Evolutionary conservation across 2,329 filamentous ascomycete species (phyloP), one percentile per base, ranked within the genome.

Genomic region (Fusarium praegraminearum): DNA sequence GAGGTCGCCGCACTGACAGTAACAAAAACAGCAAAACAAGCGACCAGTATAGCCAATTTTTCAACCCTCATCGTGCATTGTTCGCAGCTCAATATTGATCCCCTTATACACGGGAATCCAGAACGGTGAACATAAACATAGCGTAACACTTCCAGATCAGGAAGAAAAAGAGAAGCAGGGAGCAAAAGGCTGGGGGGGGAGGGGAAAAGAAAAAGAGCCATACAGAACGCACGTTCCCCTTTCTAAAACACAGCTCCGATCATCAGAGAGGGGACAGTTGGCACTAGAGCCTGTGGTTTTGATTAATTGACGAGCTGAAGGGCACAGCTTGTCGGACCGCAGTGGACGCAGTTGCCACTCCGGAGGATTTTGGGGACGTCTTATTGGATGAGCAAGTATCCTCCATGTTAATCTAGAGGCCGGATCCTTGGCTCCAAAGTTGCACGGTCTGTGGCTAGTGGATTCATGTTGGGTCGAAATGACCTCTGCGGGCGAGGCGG

Each of bases 1-100:
- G 33, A 51, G n/a, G 49, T 38, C 33, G 11, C 33, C 7, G 24
- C 33, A 10, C 24, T 20, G 24, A 13, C 24, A 50, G 32, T 28
- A 7, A 30, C 28, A 30, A 46, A 22, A 50, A 40, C 33, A 8
- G 12, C 24, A 51, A 35, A 35, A 26, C 32, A 50, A 10, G 22
- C 47, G 18, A 50, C 24, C 49, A 24, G 40, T 20, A 9, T 51
- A 28, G 49, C 49, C 49, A 51, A 13, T 7, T 9, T 26, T 5
- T 51, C 49, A 51, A 40, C 49, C 33, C 9, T 51, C 49, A 51
- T 51, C 49, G 15, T 51, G 33, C 49, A 51, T 51, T 40, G 49
- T 51, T 3, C 3, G 12, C 18, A 38, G 24, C 33, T 28, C 7
- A 28, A 28, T 16, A 20, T 10, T 33, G 26, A 40, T 18, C 33